Percentiles rank a stretch among this genome's conserved stretches.
Evolutionary conservation across 345 rosid species (phyloP).

Genomic region (Raphanus sativus): DNA sequence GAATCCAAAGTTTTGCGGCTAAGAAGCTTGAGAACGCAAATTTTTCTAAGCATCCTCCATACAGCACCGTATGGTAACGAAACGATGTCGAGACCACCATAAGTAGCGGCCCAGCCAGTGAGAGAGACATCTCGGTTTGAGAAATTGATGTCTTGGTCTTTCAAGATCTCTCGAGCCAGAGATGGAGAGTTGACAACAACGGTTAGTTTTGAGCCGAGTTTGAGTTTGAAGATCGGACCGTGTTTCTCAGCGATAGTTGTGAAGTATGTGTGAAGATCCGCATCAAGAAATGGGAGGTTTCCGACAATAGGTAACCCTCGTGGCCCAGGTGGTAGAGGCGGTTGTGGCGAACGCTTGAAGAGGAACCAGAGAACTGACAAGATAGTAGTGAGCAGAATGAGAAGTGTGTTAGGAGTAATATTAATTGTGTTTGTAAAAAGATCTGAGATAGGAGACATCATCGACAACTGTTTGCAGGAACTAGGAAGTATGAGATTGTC

Average conservation of each 20-base stretch:
- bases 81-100: conserved; percentile 23
- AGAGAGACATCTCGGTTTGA: conserved; percentile 47
- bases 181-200: conserved; percentile 45
- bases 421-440: background rate
- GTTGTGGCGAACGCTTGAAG: conserved; percentile 8
- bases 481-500: background rate
- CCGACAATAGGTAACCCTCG: conserved; percentile 51
- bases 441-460: background rate
- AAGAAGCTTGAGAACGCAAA: conserved; percentile 36
- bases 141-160: conserved; percentile 48
- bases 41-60: conserved; percentile 49
- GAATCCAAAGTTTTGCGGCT: conserved; percentile 42
- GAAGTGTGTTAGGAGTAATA: background rate
- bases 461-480: background rate
- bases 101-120: conserved; percentile 14
- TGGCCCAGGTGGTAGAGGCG: conserved; percentile 51
- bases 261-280: conserved; percentile 49
- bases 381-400: background rate
- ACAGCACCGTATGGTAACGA: conserved; percentile 46
- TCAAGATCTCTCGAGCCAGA: conserved; percentile 42
- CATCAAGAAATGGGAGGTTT: conserved; percentile 49
- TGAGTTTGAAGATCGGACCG: conserved; percentile 49
- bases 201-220: conserved; percentile 42
- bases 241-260: conserved; percentile 31
- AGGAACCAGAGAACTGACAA: background rate